Base-by-base conservation (phyloP, 805 yeast genomes). In the Sungouiozyma intestinalis region DNA sequence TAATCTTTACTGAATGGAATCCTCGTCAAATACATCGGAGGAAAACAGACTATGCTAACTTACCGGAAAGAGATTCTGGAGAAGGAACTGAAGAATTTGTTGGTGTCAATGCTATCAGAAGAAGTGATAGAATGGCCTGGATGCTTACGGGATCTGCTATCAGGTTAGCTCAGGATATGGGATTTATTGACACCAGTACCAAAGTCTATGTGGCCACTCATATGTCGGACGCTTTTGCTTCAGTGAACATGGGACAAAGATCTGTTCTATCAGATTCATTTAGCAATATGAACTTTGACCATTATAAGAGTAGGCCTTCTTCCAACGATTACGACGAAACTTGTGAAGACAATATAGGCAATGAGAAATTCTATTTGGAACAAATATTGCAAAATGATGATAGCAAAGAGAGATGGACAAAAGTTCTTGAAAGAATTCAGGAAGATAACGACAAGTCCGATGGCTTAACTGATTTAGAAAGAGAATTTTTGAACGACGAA, bases 21-120 rank as follows among this genome's bases (percentile, higher is more conserved):
- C 96, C 96, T 3, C 67, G 95, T 41, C 95, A 95, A 3, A 86
- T 87, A 46, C 96, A 87, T 60, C 81, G 87, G 81, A 66, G 86
- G 49, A 77, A 90, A 84, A 64, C 78, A 1, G 95, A 88, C 62
- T 84, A 85, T 62, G 94, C 90, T 1, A 81, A 81, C 51, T 62
- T 74, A 0, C 43, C 50, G n/a, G 31, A 7, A 15, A 44, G 47
- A 31, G 44, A 42, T 11, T 49, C 49, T 3, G 45, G 41, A 15
- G 69, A 64, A 18, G 63, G 55, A 15, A 74, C 65, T 11, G 76
- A 75, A 31, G 72, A 73, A 27, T 63, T 76, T 35, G 80, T 88
- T 0, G 95, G 95, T 0, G 64, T 85, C 36, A 85, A 85, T 24
- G 94, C 95, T 1, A 77, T 87, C 75, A 70, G 94, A 51, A 68